Evolutionary conservation across 2,329 filamentous ascomycete species (phyloP).

Genomic region (Fusarium gaditjirri): DNA sequence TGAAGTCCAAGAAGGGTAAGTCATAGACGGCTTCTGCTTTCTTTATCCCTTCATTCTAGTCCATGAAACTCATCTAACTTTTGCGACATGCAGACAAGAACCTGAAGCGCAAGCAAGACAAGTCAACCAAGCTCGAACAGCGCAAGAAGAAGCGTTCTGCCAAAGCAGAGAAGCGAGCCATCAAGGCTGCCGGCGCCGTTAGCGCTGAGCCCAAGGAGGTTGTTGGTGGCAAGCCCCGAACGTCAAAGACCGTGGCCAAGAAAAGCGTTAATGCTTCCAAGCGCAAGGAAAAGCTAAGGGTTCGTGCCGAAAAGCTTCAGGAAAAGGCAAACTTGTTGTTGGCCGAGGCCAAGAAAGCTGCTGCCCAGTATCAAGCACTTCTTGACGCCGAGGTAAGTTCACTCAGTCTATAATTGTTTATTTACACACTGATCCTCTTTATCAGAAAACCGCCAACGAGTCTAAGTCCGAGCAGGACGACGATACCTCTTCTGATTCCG

Average conservation of each 20-base stretch:
- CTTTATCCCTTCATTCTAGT: background rate
- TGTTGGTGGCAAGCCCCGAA: conserved; percentile 42
- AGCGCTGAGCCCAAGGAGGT: conserved; percentile 49
- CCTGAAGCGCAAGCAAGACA: conserved; percentile 28
- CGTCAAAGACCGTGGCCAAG: conserved; percentile 35
- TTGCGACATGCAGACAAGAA: conserved; percentile 21
- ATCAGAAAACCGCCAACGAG: conserved; percentile 26
- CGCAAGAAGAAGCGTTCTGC: conserved; percentile 52
- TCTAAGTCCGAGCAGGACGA: conserved; percentile 31
- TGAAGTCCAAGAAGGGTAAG: conserved; percentile 36
- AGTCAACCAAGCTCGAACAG: conserved; percentile 32
- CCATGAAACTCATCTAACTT: background rate
- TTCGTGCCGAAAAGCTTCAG: conserved; percentile 52
- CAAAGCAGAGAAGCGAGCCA: conserved; percentile 52
- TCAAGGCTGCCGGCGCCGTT: conserved; percentile 46
- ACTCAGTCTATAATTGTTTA: background rate
- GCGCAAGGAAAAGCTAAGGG: conserved; percentile 51
- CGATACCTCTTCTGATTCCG: conserved; percentile 39
- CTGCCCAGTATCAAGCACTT: conserved; percentile 44
- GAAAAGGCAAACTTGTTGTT: conserved; percentile 51
- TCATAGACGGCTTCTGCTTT: background rate
- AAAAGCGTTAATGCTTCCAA: conserved; percentile 52
- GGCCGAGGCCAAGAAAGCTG: conserved; percentile 52
- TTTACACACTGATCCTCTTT: background rate
- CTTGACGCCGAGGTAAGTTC: conserved; percentile 39